phyloP scores from a whole-genome alignment of 306 rosid genomes.

The Carpinus fangiana region DNA sequence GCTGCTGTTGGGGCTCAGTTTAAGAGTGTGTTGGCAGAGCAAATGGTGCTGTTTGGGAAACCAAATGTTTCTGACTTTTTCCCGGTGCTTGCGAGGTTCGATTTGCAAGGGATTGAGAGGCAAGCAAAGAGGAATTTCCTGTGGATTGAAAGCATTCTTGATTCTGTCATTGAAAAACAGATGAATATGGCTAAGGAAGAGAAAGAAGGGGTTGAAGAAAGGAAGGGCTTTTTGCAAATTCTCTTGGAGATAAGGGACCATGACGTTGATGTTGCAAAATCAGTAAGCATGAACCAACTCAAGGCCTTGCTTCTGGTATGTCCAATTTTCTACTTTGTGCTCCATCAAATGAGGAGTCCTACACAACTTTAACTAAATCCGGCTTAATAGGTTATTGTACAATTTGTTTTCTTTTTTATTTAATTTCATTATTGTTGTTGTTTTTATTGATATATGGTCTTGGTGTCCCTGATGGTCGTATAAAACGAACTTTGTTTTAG shows the following conservation, averaged over 20 bases:
- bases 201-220: neutral
- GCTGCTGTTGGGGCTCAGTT: constrained; percentile 2
- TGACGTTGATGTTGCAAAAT: neutral
- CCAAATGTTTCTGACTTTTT: constrained; percentile 38
- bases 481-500: no score
- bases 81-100: constrained; percentile 27
- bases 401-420: no score
- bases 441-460: no score
- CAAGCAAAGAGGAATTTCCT: constrained; percentile 8
- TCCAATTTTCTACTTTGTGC: neutral
- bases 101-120: constrained; percentile 35
- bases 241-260: constrained; percentile 24
- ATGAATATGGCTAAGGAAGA: neutral
- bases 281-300: constrained; percentile 27
- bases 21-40: neutral
- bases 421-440: no score
- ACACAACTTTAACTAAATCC: no score
- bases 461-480: no score
- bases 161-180: constrained; percentile 16
- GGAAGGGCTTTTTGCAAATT: constrained; percentile 28
- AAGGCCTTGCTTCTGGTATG: constrained; percentile 39
- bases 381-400: no score
- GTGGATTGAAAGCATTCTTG: constrained; percentile 1
- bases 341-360: no score
- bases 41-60: constrained; percentile 15